phyloP scores from a whole-genome alignment of 1,139 yeast genomes.

The Suhomyces panamericanus region DNA sequence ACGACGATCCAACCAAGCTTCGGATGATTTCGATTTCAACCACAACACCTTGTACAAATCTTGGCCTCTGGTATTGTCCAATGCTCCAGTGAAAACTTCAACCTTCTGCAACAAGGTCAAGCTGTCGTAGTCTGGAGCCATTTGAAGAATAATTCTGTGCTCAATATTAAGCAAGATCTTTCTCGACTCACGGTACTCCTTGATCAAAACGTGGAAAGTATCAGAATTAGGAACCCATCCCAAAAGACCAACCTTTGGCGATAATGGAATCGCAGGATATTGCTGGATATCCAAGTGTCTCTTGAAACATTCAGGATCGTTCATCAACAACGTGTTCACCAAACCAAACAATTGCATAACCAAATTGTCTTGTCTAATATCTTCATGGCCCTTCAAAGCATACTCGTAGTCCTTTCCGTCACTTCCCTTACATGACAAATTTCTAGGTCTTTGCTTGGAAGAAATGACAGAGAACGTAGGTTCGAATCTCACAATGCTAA shows the following conservation, averaged over 20 bases:
- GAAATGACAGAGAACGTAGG: conserved; percentile 87
- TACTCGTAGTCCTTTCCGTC: conserved; percentile 90
- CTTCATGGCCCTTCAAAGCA: conserved; percentile 92
- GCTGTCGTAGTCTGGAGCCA: conserved; percentile 97
- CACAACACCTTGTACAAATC: conserved; percentile 93
- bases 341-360: conserved; percentile 98
- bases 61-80: conserved; percentile 95
- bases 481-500: conserved; percentile 72
- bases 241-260: conserved; percentile 93
- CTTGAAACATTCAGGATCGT: conserved; percentile 94
- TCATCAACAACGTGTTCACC: conserved; percentile 83
- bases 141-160: conserved; percentile 92
- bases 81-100: conserved; percentile 93
- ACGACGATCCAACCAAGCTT: conserved; percentile 96
- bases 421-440: conserved; percentile 74
- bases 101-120: conserved; percentile 87
- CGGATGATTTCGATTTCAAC: conserved; percentile 94
- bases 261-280: conserved; percentile 89
- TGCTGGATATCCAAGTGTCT: conserved; percentile 92
- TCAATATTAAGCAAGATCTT: conserved; percentile 89
- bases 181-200: conserved; percentile 89
- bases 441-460: conserved; percentile 94
- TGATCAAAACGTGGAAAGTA: conserved; percentile 89
- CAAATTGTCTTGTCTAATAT: conserved; percentile 93
- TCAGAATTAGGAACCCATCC: conserved; percentile 99